phyloP scores from a whole-genome alignment of 2,329 filamentous ascomycete species.

The Penicillium aurantiogriseum region DNA sequence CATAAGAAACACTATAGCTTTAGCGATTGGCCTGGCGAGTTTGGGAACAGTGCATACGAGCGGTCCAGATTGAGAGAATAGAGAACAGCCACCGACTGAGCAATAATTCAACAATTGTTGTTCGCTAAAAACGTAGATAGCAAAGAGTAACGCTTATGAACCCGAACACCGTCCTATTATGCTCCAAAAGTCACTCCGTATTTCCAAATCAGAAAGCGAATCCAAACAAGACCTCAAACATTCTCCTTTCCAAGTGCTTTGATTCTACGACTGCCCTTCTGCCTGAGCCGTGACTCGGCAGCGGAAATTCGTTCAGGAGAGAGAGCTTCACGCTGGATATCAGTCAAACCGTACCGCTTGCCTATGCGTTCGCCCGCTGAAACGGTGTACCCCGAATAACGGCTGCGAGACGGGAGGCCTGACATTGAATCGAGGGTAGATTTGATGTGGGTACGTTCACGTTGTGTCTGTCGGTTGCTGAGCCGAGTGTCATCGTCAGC shows the following conservation, averaged over 20 bases:
- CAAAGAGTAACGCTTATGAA: neutral
- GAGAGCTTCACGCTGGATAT: conserved; percentile 26
- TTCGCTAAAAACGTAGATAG: conserved; percentile 5
- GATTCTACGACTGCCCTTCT: conserved; percentile 26
- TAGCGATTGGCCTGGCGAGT: neutral
- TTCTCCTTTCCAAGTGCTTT: conserved; percentile 38
- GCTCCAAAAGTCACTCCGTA: neutral
- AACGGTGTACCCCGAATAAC: conserved; percentile 21
- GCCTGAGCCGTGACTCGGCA: conserved; percentile 37
- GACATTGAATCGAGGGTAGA: conserved; percentile 33
- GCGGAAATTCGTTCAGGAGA: conserved; percentile 35
- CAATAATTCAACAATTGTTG: neutral
- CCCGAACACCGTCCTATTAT: neutral
- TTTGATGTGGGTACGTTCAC: conserved; percentile 26
- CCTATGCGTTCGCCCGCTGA: conserved; percentile 21
- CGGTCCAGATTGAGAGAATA: neutral
- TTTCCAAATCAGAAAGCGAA: conserved; percentile 1
- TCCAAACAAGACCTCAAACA: neutral
- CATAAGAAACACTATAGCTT: neutral
- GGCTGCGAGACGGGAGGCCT: conserved; percentile 14
- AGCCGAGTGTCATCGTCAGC: conserved; percentile 16
- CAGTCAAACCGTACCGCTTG: conserved; percentile 23
- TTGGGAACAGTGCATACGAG: neutral
- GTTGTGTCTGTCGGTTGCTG: conserved; percentile 21
- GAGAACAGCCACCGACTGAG: neutral